Conservation (phyloP, 179 eudicot species). For the Dionaea muscipula region DNA sequence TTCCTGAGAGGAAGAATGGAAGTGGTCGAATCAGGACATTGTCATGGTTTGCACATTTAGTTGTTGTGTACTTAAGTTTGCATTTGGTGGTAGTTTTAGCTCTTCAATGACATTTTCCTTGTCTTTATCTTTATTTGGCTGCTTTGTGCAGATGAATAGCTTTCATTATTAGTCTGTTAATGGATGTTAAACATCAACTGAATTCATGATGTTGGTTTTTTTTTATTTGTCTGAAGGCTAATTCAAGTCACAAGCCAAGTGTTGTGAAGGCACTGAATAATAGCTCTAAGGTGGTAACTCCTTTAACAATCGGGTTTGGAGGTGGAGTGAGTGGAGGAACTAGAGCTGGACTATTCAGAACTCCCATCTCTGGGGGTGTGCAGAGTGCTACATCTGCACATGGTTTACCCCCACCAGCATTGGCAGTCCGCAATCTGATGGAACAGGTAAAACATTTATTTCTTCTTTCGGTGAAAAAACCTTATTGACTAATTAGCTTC, state of each 20-base stretch:
- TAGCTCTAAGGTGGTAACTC: conserved; percentile 11
- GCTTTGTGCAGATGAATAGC: no score
- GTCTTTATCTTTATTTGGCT: no score
- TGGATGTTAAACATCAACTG: no score
- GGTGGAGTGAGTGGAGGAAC: conserved; percentile 40
- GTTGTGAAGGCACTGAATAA: conserved; percentile 19
- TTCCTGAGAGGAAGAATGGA: no score
- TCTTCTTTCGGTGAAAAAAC: background rate
- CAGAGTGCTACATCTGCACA: conserved; percentile 99
- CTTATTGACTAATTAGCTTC: conserved; percentile 1
- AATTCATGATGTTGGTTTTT: no score
- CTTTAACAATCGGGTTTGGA: conserved; percentile 17
- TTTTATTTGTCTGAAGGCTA: no score
- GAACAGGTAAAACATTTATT: conserved; percentile 49
- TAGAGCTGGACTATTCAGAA: conserved; percentile 94
- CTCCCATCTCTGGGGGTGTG: conserved; percentile 98
- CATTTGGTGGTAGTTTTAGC: no score
- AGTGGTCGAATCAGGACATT: no score
- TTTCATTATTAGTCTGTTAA: no score
- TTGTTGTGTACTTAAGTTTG: no score
- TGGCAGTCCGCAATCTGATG: conserved; percentile 97
- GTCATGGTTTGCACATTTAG: no score
- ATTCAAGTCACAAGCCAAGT: background rate
- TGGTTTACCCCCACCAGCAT: conserved; percentile 86
- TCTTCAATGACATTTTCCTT: no score